Evolutionary conservation across 176 grass and related monocot species (phyloP).

Genomic region (Microstegium vimineum): DNA sequence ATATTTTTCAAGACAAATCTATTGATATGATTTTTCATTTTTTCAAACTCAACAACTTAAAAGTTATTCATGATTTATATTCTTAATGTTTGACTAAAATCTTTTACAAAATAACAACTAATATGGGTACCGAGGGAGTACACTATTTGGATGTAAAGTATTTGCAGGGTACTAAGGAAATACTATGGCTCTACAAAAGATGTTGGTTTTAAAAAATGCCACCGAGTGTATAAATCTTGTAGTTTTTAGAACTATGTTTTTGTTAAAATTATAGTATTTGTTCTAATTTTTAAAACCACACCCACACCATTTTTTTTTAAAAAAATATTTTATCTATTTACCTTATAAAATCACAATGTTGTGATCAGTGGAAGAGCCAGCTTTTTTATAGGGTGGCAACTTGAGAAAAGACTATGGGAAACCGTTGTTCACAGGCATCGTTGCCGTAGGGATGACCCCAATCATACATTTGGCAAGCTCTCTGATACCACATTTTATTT

Average conservation of each 20-base stretch:
- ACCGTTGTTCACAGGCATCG: not conserved
- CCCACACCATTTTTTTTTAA: not conserved
- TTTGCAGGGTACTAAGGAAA: not conserved
- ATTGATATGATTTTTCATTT: too few relatives aligned
- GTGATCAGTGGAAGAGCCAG: not conserved
- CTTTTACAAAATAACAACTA: too few relatives aligned
- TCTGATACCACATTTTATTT: not conserved
- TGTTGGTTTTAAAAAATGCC: not conserved
- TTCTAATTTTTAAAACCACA: not conserved
- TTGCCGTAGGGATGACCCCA: not conserved
- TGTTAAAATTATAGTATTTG: not conserved
- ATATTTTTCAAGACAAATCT: too few relatives aligned
- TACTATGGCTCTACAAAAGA: not conserved
- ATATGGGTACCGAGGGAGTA: too few relatives aligned
- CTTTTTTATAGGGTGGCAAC: not conserved
- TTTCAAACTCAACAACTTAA: too few relatives aligned
- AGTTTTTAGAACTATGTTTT: not conserved
- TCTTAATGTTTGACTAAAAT: too few relatives aligned
- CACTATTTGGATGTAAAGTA: not conserved
- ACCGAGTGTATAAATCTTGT: not conserved
- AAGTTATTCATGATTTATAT: too few relatives aligned
- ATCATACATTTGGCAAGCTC: not conserved
- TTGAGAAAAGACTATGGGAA: not conserved
- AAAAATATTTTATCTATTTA: not conserved
- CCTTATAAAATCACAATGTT: not conserved